phyloP scores from a whole-genome alignment of 2,329 filamentous ascomycete genomes.

The Capronia coronata region DNA sequence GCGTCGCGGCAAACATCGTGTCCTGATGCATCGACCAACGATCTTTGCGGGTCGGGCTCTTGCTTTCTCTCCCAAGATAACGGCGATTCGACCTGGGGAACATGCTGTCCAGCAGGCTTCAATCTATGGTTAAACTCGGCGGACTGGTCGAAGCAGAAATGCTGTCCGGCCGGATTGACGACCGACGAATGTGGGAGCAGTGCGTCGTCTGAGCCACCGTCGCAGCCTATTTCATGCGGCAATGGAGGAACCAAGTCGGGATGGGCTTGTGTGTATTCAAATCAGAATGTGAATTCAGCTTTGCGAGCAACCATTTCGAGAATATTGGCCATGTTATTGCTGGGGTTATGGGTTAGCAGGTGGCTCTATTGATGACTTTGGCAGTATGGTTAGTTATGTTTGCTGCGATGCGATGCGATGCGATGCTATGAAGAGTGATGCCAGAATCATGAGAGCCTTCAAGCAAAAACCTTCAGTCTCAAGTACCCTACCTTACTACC shows the following conservation, averaged over 20 bases:
- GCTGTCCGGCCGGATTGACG: slow-evolving; percentile 11
- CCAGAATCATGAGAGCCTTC: no score
- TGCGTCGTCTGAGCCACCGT: slow-evolving; percentile 10
- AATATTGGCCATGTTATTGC: background rate
- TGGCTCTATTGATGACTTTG: background rate
- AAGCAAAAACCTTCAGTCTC: no score
- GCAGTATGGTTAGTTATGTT: no score
- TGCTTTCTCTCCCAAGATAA: slow-evolving; percentile 17
- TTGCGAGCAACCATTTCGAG: background rate
- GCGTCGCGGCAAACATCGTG: slow-evolving; percentile 14
- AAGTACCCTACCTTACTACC: no score
- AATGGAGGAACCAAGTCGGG: slow-evolving; percentile 13
- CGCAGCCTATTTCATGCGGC: slow-evolving; percentile 17
- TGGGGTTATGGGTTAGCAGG: slow-evolving; percentile 1
- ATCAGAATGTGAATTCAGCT: slow-evolving; percentile 4
- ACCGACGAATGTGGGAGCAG: slow-evolving; percentile 6
- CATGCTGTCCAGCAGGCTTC: slow-evolving; percentile 20
- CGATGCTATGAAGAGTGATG: no score
- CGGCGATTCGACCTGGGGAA: slow-evolving; percentile 15
- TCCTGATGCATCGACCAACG: slow-evolving; percentile 14
- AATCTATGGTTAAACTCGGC: slow-evolving; percentile 10
- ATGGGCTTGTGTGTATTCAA: slow-evolving; percentile 23
- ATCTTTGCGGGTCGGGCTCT: slow-evolving; percentile 13
- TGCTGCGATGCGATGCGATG: no score
- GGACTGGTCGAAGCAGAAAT: slow-evolving; percentile 20